A percentile compares a stretch with the other conserved stretches of the same genome.
Conservation (phyloP, 257 asterid species). For the Paraleonurus japonicus region DNA sequence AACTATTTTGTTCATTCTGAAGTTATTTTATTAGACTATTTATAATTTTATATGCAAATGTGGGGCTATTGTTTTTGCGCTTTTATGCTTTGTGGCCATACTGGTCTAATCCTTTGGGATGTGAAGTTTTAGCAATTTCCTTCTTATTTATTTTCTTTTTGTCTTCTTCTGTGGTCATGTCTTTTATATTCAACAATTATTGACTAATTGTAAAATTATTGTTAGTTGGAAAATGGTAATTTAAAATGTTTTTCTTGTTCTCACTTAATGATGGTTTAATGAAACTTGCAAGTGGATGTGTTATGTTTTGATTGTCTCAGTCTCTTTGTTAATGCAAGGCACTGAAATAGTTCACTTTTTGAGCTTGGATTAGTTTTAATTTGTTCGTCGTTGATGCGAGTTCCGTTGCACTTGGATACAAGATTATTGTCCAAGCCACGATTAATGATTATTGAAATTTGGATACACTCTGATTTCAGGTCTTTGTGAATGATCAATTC, state of each 20-base stretch:
- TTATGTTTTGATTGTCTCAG: neutral
- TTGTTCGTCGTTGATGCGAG: neutral
- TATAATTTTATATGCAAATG: neutral
- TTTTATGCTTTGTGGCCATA: constrained; percentile 19
- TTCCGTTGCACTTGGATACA: neutral
- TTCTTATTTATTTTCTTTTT: neutral
- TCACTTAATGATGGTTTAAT: neutral
- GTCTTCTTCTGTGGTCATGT: constrained; percentile 5
- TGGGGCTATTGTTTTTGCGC: constrained; percentile 10
- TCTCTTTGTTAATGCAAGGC: neutral
- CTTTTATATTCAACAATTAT: neutral
- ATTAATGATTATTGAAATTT: neutral
- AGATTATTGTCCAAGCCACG: neutral
- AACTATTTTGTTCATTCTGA: neutral
- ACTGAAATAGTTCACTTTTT: neutral
- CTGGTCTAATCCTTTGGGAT: constrained; percentile 22
- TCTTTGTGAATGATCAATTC: constrained; percentile 87
- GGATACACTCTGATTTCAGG: constrained; percentile 44
- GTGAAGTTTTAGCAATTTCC: constrained; percentile 18
- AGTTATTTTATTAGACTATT: neutral
- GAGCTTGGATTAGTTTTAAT: neutral
- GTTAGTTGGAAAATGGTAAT: neutral
- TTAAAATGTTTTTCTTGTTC: neutral
- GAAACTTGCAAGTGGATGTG: neutral
- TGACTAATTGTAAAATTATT: neutral